These are phyloP conservation scores for Conoideocrella luteorostrata DNA, from an alignment of 2,329 filamentous ascomycete species.

Conservation along the genomic window DNA sequence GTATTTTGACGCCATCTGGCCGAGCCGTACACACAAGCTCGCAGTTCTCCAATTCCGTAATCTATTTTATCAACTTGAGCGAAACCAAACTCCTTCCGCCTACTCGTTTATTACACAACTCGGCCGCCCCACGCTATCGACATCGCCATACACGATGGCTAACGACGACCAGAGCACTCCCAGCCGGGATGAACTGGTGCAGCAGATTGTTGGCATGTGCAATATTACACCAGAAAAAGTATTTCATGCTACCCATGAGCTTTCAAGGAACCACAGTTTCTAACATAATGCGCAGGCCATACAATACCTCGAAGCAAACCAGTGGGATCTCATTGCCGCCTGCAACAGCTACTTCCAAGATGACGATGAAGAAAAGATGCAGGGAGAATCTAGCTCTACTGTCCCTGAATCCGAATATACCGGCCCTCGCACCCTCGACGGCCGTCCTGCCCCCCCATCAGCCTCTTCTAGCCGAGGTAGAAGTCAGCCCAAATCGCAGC, in stretches of 20 bases:
- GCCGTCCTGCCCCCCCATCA: constrained; percentile 45
- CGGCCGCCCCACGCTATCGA: not conserved
- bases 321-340: constrained; percentile 61
- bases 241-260: not conserved
- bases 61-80: too few species aligned
- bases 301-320: constrained; percentile 57
- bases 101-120: too few species aligned
- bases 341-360: constrained; percentile 56
- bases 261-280: too few species aligned
- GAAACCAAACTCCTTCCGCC: too few species aligned
- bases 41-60: too few species aligned
- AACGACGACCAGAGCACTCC: constrained; percentile 3
- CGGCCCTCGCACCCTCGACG: constrained; percentile 57
- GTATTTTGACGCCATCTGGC: not conserved
- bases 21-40: not conserved
- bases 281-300: constrained; percentile 45
- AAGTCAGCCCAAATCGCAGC: constrained; percentile 30
- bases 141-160: not conserved
- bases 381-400: constrained; percentile 16
- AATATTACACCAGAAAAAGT: constrained; percentile 8
- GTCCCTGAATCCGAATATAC: constrained; percentile 41
- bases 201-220: constrained; percentile 8
- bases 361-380: constrained; percentile 42
- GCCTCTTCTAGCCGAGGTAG: constrained; percentile 23
- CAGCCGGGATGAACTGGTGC: constrained; percentile 7